Conservation (phyloP, 2,329 filamentous ascomycete genomes). For the Zymoseptoria passerinii region DNA sequence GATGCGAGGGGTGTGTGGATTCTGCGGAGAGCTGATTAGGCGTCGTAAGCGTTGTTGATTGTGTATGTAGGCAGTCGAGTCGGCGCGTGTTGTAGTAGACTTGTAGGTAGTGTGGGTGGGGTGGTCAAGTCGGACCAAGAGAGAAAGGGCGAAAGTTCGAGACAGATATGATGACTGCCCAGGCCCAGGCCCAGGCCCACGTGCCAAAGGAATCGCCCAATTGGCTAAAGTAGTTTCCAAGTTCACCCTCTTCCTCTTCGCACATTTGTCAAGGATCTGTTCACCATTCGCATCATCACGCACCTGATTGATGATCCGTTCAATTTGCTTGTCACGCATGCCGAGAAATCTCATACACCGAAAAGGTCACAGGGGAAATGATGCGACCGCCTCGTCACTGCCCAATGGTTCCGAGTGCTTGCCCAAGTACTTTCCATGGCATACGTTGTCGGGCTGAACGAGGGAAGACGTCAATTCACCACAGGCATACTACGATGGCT, state of each 20-base stretch:
- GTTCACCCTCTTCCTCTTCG: neutral
- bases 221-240: no score
- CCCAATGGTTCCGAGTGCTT: no score
- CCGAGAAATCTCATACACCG: no score
- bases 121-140: neutral
- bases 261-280: neutral
- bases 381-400: no score
- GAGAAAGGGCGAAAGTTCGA: neutral
- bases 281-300: neutral
- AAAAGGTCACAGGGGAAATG: no score
- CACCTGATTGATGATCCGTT: no score
- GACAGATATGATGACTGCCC: neutral
- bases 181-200: neutral
- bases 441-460: neutral
- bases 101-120: neutral
- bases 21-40: neutral
- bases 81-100: neutral
- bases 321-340: no score
- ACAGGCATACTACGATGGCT: neutral
- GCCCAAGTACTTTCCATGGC: neutral
- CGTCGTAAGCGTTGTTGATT: constrained; percentile 2
- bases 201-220: no score
- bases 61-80: neutral
- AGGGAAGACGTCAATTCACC: neutral
- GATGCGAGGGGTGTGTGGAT: neutral